Base-by-base conservation (phyloP, 768 basidiomycete genomes). In the Floccularia luteovirens region DNA sequence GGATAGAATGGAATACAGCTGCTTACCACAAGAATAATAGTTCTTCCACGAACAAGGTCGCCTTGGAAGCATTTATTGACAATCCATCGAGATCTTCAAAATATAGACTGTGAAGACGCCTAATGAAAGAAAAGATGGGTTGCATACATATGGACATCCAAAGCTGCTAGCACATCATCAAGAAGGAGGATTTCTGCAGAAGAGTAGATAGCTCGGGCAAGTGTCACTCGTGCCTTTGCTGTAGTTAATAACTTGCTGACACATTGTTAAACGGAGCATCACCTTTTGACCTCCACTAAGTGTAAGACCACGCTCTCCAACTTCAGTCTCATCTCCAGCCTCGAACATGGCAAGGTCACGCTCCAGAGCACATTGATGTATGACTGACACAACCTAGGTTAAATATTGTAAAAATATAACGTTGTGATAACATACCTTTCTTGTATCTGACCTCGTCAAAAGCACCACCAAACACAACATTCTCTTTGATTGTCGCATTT, bases 391-490 rank as follows among this genome's bases (percentile, higher is more conserved):
- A 24, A 13, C 21, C 12, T 38, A 39, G 22, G 11, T 30, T 24
- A 14, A 28, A 14, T 28, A 8, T 14, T 8, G 14, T 14, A 8
- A 28, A 14, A 8, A 28, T 28, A 8, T 28, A 14, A 28, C 14
- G 10, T 28, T 8, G 10, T 8, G 27, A 28, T 28, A 28, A 28
- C 27, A 3, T 12, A 55, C 56, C 58, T 48, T 78, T 72, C 66
- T 78, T 78, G 54, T 90, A 90, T n/a, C 79, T 68, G 43, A 71
- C 74, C 53, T 82, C 80, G 38, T 91, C 80, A 45, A 76, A 85
- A 1, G 79, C 72, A 3, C 77, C 59, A 19, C 86, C 85, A 46
- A 91, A 91, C 34, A 83, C 57, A 41, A 91, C 81, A 52, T 91
- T 92, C 31, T 89, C 78, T 51, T 62, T 67, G 36, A 86, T 80